These are phyloP conservation scores for Amauroascus niger DNA, from an alignment of 2,329 filamentous ascomycete genomes.

Conservation along the genomic window DNA sequence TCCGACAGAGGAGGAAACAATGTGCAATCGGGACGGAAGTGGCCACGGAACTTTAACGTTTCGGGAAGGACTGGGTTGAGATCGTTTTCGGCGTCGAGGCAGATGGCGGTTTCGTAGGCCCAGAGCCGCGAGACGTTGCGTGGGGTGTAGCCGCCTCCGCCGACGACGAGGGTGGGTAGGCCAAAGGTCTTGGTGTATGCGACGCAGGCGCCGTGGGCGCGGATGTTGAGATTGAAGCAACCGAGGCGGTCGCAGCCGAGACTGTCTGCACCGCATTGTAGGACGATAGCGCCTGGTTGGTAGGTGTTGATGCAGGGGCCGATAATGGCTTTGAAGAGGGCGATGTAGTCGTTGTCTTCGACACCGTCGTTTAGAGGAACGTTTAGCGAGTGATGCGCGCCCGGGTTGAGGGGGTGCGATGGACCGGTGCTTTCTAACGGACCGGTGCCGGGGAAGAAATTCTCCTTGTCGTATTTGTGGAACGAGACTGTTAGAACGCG, in stretches of 20 bases:
- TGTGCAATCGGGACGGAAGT: slow-evolving; percentile 78
- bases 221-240: slow-evolving; percentile 92
- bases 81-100: slow-evolving; percentile 61
- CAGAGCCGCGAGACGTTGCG: slow-evolving; percentile 93
- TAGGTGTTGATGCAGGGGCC: slow-evolving; percentile 70
- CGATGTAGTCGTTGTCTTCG: slow-evolving; percentile 78
- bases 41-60: slow-evolving; percentile 74
- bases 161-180: slow-evolving; percentile 79
- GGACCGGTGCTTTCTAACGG: slow-evolving; percentile 76
- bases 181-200: slow-evolving; percentile 73
- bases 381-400: slow-evolving; percentile 82
- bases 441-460: slow-evolving; percentile 89
- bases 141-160: slow-evolving; percentile 91
- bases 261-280: slow-evolving; percentile 93
- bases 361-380: slow-evolving; percentile 86
- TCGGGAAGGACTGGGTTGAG: slow-evolving; percentile 65
- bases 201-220: slow-evolving; percentile 86
- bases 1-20: slow-evolving; percentile 83
- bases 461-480: slow-evolving; percentile 82
- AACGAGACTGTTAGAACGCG: slow-evolving; percentile 89
- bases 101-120: slow-evolving; percentile 92
- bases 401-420: slow-evolving; percentile 70
- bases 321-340: slow-evolving; percentile 74
- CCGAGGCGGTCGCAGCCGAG: slow-evolving; percentile 87
- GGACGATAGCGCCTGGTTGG: slow-evolving; percentile 78